Base-by-base conservation (phyloP, 495 filamentous ascomycete species). In the Tuber aestivum region DNA sequence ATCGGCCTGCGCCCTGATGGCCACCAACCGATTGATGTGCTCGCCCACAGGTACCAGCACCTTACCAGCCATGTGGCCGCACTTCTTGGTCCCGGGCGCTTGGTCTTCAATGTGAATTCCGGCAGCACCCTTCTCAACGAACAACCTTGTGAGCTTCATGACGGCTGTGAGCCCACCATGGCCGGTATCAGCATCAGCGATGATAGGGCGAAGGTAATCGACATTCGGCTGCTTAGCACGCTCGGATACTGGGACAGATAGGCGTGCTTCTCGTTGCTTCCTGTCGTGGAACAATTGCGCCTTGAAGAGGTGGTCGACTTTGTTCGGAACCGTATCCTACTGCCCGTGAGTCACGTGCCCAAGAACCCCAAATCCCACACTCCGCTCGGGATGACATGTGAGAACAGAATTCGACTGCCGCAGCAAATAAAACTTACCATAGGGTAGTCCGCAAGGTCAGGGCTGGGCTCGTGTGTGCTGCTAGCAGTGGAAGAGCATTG, bases 101-200 rank as follows among this genome's bases (percentile, higher is more conserved):
- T 99, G 95, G 83, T 99, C 95, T 85, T 99, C 95, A 78, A 99
- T 97, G 85, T 99, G 95, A 82, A 99, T 97, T 81, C 95, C 95
- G 65, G 95, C 95, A 45, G 95, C 95, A 83, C 95, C 95, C 81
- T 94, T 94, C 87, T 99, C 95, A 77, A 99, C 86, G 86, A 99
- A 99, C 27, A 99, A 88, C 87, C 97, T 97, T 72, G 95, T 99
- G 72, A 99, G 90, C 88, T 99, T 99, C 96, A 99, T 97, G 80
- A 97, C 91, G 48, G 95, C 95, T 21, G 96, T 99, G 76, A 99
- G 87, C 82, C 95, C 95, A 79, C 95, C 95, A 85, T 99, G 95
- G 77, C 95, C 95, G 20, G 95, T 99, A 83, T 99, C 95, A 48
- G 95, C 95, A 86, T 99, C 95, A 70, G 95, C 95, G 81, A 99